These are phyloP conservation scores for Fomitiporia mediterranea DNA, from an alignment of 1,284 basidiomycete genomes.

Conservation along the genomic window DNA sequence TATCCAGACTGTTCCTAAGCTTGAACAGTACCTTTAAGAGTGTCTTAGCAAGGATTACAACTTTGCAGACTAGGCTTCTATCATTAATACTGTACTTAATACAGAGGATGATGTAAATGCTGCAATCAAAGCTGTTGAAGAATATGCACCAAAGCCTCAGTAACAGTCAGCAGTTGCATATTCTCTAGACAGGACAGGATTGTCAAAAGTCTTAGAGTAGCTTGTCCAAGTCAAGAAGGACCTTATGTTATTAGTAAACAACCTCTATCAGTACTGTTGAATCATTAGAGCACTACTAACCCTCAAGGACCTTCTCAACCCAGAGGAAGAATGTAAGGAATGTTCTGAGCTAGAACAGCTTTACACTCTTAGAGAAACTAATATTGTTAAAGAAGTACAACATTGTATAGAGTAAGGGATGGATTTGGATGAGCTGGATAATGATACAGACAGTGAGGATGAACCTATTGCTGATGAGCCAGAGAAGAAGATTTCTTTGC, in stretches of 20 bases:
- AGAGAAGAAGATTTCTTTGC: neutral
- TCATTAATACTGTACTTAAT: neutral
- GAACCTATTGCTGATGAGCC: neutral
- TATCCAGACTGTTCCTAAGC: neutral
- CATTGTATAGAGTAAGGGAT: neutral
- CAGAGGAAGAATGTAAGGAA: slow-evolving; percentile 21
- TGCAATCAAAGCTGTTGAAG: neutral
- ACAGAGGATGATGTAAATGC: neutral
- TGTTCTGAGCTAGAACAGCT: neutral
- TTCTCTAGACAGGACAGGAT: neutral
- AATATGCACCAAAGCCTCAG: neutral
- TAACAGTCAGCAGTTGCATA: neutral
- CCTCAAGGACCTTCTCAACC: slow-evolving; percentile 24
- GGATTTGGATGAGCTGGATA: neutral
- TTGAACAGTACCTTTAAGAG: neutral
- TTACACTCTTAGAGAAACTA: slow-evolving; percentile 20
- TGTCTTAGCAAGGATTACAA: neutral
- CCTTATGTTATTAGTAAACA: neutral
- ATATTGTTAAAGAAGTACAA: slow-evolving; percentile 20
- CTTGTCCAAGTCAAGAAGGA: neutral
- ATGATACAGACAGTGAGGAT: neutral
- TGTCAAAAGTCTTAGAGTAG: neutral
- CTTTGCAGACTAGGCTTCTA: neutral
- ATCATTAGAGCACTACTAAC: slow-evolving; percentile 21
- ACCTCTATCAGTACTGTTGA: slow-evolving; percentile 1